phyloP scores from a whole-genome alignment of 768 basidiomycete genomes.

The Phylloporus sp. region DNA sequence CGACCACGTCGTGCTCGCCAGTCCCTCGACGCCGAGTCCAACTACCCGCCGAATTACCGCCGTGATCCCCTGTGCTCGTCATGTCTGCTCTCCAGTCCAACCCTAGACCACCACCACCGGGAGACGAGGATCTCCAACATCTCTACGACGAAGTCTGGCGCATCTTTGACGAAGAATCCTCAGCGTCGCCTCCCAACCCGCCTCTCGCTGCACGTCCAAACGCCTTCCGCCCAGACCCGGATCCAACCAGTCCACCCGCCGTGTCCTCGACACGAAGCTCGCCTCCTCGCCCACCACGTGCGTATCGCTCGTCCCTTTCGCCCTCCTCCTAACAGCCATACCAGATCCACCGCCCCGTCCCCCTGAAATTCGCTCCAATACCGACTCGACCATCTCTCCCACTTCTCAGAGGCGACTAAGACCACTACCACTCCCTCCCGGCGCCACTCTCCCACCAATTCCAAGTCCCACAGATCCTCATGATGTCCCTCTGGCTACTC shows the following conservation, averaged over 20 bases:
- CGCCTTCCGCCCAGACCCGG: conserved; percentile 19
- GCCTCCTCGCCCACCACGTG: conserved; percentile 22
- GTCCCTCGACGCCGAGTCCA: background rate
- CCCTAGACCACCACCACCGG: conserved; percentile 39
- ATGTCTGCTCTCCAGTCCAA: conserved; percentile 37
- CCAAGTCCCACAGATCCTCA: conserved; percentile 17
- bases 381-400: conserved; percentile 26
- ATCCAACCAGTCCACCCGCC: conserved; percentile 8
- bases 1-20: background rate
- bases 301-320: conserved; percentile 4
- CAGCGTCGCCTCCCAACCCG: conserved; percentile 9
- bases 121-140: conserved; percentile 66
- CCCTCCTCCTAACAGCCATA: background rate
- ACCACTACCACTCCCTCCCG: conserved; percentile 28
- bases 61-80: conserved; percentile 1
- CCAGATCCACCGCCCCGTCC: conserved; percentile 14
- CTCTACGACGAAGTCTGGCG: conserved; percentile 75
- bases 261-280: conserved; percentile 12
- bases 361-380: conserved; percentile 18
- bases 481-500: conserved; percentile 7
- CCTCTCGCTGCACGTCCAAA: conserved; percentile 15
- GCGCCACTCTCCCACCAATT: conserved; percentile 9
- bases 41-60: no score
- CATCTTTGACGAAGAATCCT: conserved; percentile 51
- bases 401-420: conserved; percentile 26